Conservation (phyloP, 108 stramenopile genomes). For the Licmophora abbreviata region DNA sequence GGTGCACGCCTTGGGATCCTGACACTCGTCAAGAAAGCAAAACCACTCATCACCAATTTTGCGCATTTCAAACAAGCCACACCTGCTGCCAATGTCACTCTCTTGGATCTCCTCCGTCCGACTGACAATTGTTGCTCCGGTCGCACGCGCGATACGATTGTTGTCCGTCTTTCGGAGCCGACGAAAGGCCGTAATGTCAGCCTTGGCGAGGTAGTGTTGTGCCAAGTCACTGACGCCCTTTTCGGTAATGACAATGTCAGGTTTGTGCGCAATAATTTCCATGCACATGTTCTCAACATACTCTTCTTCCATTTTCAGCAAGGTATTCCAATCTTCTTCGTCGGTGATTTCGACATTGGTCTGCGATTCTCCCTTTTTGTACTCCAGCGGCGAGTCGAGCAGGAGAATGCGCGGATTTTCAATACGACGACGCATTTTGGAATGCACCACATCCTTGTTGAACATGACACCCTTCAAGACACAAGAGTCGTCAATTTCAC, state of each 20-base stretch:
- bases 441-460: slow-evolving; percentile 98
- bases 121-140: slow-evolving; percentile 96
- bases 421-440: slow-evolving; percentile 97
- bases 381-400: slow-evolving; percentile 97
- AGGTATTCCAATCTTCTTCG: slow-evolving; percentile 97
- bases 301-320: slow-evolving; percentile 99
- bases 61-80: slow-evolving; percentile 99
- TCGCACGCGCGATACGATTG: slow-evolving; percentile 97
- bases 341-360: slow-evolving; percentile 99
- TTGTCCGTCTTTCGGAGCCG: slow-evolving; percentile 99
- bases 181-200: slow-evolving; percentile 95
- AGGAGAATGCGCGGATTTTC: slow-evolving; percentile 97
- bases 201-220: slow-evolving; percentile 99
- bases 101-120: slow-evolving; percentile 99
- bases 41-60: slow-evolving; percentile 99
- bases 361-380: slow-evolving; percentile 99
- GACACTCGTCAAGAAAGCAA: slow-evolving; percentile 95
- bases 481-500: slow-evolving; percentile 88
- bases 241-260: slow-evolving; percentile 99
- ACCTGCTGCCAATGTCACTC: slow-evolving; percentile 94
- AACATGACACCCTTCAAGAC: slow-evolving; percentile 99
- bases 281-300: slow-evolving; percentile 99
- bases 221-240: slow-evolving; percentile 99
- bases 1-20: slow-evolving; percentile 98
- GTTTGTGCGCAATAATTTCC: slow-evolving; percentile 96